Evolutionary conservation across 2,329 filamentous ascomycete species (phyloP).

Genomic region (Sordariomycetes sp.): DNA sequence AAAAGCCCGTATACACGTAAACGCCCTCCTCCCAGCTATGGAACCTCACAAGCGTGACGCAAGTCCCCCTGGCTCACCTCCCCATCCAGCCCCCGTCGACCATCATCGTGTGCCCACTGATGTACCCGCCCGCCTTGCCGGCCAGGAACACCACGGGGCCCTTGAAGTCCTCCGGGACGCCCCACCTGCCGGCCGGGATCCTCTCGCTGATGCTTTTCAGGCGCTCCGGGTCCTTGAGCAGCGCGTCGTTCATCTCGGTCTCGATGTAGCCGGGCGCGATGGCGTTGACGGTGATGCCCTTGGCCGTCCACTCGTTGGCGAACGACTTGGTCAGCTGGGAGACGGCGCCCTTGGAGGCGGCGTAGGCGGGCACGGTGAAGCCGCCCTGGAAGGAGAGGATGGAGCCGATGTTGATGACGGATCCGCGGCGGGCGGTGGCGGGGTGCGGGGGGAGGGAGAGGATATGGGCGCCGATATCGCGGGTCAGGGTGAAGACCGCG

Average conservation of each 20-base stretch:
- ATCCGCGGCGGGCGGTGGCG: slow-evolving; percentile 46
- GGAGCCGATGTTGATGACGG: slow-evolving; percentile 76
- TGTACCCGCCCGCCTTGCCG: slow-evolving; percentile 66
- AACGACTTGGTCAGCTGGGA: slow-evolving; percentile 77
- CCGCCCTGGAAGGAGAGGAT: slow-evolving; percentile 80
- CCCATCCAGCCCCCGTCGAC: slow-evolving; percentile 95
- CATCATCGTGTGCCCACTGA: slow-evolving; percentile 70
- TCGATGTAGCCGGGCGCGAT: slow-evolving; percentile 85
- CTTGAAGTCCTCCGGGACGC: slow-evolving; percentile 77
- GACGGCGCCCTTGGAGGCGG: slow-evolving; percentile 76
- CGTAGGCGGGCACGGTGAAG: slow-evolving; percentile 79
- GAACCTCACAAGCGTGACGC: not conserved
- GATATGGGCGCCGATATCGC: slow-evolving; percentile 73
- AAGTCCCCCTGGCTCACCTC: slow-evolving; percentile 33
- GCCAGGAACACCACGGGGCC: slow-evolving; percentile 70
- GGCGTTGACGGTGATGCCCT: slow-evolving; percentile 75
- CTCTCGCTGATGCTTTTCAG: slow-evolving; percentile 64
- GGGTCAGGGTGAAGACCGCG: slow-evolving; percentile 67
- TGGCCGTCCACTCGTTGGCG: slow-evolving; percentile 75
- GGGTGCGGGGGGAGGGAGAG: slow-evolving; percentile 40
- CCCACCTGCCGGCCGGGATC: slow-evolving; percentile 81
- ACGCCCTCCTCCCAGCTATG: not conserved
- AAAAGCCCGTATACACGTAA: too few species aligned
- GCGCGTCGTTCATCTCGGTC: slow-evolving; percentile 87
- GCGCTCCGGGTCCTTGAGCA: slow-evolving; percentile 62